Evolutionary conservation across 78 protist genomes (phyloP), one percentile per base, ranked within the genome.

Genomic region (Protostelium mycophagum): DNA sequence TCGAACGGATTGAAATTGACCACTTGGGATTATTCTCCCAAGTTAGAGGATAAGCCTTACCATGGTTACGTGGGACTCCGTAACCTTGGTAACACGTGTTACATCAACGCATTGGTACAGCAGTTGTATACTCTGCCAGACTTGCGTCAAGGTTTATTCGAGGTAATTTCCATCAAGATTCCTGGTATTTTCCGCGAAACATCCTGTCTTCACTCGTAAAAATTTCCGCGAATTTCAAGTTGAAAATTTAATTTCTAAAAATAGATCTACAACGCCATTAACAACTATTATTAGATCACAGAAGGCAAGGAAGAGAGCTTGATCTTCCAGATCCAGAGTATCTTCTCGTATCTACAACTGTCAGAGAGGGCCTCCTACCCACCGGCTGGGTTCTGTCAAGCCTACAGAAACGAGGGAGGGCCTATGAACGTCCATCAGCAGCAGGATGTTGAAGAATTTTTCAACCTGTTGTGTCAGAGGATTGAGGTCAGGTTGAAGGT

Each of bases 71-170:
- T 91, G 9, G 98, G 98, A 38, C 93, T 97, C 38, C 35, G 86
- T 38, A 97, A 97, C 84, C 91, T 96, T 0, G 98, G 98, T 35
- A 96, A 97, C 25, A 97, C 97, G 23, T 97, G 98, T 93, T 97
- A 97, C 89, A 93, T 97, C 88, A 96, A 96, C 86, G 51, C 95
- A 37, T 88, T 96, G 31, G 35, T 95, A 91, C 98, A 96, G 94
- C 97, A 94, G 91, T 85, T 96, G 63, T 95, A 84, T 85, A 63
- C 88, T 88, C 83, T 92, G 28, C 96, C 95, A 16, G 93, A 83
- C 28, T 91, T 92, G 89, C 87, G 96, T 31, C 89, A 83, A 10
- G 86, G 86, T 38, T 89, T 93, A 34, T 83, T 93, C 36, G 88
- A 87, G 63, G 63, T 51, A 51, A 25, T 51, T 51, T 51, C 73